Conservation (phyloP, 2,329 filamentous ascomycete genomes). For the Fusarium setosum region DNA sequence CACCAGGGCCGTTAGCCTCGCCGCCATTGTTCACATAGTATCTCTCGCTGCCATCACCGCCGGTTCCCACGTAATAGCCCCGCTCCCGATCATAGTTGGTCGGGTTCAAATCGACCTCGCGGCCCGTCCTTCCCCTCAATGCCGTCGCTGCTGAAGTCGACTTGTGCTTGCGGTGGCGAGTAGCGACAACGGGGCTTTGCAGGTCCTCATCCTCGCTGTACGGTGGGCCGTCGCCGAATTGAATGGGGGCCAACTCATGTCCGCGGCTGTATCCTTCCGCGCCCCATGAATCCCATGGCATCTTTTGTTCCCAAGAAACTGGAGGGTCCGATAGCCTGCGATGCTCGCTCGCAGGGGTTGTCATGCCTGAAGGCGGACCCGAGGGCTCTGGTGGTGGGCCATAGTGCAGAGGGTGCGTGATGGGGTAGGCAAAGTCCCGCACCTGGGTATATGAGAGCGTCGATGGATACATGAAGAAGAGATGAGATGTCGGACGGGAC, state of each 20-base stretch:
- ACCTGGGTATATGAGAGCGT: slow-evolving; percentile 90
- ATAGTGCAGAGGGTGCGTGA: slow-evolving; percentile 89
- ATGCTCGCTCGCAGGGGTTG: slow-evolving; percentile 86
- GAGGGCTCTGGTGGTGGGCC: slow-evolving; percentile 84
- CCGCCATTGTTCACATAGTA: slow-evolving; percentile 78
- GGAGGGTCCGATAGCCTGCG: slow-evolving; percentile 87
- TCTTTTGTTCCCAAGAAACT: slow-evolving; percentile 77
- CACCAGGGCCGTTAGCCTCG: slow-evolving; percentile 80
- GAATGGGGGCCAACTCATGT: slow-evolving; percentile 82
- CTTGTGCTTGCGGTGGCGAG: slow-evolving; percentile 87
- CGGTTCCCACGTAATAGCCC: slow-evolving; percentile 74
- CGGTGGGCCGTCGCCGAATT: slow-evolving; percentile 88
- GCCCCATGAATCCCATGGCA: slow-evolving; percentile 68
- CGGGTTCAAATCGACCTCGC: slow-evolving; percentile 57
- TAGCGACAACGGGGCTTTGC: slow-evolving; percentile 88
- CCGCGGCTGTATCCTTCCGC: slow-evolving; percentile 67
- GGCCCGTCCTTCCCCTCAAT: slow-evolving; percentile 57
- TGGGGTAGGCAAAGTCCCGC: slow-evolving; percentile 93
- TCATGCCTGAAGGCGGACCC: slow-evolving; percentile 77
- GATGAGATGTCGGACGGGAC: slow-evolving; percentile 83
- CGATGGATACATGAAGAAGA: slow-evolving; percentile 86
- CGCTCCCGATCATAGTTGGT: slow-evolving; percentile 68
- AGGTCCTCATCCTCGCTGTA: slow-evolving; percentile 97
- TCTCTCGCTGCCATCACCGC: slow-evolving; percentile 77
- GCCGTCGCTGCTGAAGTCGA: slow-evolving; percentile 67